Evolutionary conservation across 2,329 filamentous ascomycete genomes (phyloP), one percentile per base, ranked within the genome.

Genomic region (Penicillium janthinellum): DNA sequence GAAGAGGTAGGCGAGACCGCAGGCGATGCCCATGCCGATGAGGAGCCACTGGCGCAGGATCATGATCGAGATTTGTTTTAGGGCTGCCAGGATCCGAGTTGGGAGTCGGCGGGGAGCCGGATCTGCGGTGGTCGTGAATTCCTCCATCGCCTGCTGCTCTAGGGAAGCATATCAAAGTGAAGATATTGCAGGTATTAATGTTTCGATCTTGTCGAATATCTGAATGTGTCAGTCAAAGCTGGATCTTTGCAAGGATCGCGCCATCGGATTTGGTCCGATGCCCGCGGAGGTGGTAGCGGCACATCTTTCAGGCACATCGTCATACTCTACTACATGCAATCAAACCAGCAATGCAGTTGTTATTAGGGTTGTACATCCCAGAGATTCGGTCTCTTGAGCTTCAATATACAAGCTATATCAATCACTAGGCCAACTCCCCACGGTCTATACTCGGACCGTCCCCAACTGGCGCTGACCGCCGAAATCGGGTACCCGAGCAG

Each of bases 21-120:
- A 82, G 34, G 79, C 76, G 22, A 85, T 61, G 1, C 79, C 84
- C 65, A 90, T 86, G 17, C 82, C 85, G 57, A 89, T 81, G 17
- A 90, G 78, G 57, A 90, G 83, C 84, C 87, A 90, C 76, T 90
- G 87, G 57, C 84, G 82, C 5, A 78, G 66, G 53, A 78, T 64
- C 47, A 75, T 68, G n/a, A 59, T 56, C 5, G 67, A 31, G 35
- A 64, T 61, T 12, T 59, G 64, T 44, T 70, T 72, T n/a, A 59
- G 17, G 25, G 58, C 56, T 42, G 34, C 54, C 35, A 65, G 56
- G 58, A 60, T 60, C 20, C 56, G 47, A 15, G n/a, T 55, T 14
- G 44, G 31, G 42, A 56, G 7, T 38, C 41, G 31, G 22, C 31
- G 14, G 12, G 39, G 39, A 15, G 41, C 49, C 28, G 41, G 37